A percentile compares a stretch with the other conserved stretches of the same genome.
Evolutionary conservation across 2,329 filamentous ascomycete species (phyloP).

Genomic region (Orbilia brochopaga): DNA sequence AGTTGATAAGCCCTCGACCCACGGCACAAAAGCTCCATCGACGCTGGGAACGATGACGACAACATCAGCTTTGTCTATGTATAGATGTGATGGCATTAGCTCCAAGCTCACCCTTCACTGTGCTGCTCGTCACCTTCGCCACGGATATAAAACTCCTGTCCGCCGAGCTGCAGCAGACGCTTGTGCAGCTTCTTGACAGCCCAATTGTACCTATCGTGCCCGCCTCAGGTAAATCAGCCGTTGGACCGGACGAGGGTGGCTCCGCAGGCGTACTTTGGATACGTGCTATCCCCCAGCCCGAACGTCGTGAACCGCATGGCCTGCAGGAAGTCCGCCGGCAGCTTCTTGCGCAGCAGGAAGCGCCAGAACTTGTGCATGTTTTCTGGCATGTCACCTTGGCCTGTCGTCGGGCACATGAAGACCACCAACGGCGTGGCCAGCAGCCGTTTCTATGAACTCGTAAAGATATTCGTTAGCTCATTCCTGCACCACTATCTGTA

Average conservation of each 20-base stretch:
- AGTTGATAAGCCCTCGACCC: conserved; percentile 72
- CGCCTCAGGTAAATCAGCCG: conserved; percentile 59
- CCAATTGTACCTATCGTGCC: conserved; percentile 74
- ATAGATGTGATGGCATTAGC: conserved; percentile 15
- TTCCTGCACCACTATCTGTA: neutral
- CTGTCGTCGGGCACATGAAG: conserved; percentile 87
- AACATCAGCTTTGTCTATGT: neutral
- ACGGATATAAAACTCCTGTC: conserved; percentile 73
- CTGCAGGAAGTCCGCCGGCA: conserved; percentile 72
- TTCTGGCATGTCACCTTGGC: conserved; percentile 87
- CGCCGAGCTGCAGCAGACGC: conserved; percentile 81
- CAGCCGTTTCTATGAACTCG: conserved; percentile 56
- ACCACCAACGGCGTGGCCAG: conserved; percentile 67
- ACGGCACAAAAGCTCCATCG: conserved; percentile 80
- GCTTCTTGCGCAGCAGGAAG: conserved; percentile 76
- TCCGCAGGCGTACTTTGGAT: conserved; percentile 68
- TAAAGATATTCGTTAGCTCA: neutral
- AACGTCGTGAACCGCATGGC: conserved; percentile 80
- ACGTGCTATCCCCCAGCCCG: conserved; percentile 92
- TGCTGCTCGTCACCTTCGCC: conserved; percentile 95
- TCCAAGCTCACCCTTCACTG: conserved; percentile 75
- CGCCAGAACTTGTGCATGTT: conserved; percentile 87
- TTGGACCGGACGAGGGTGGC: conserved; percentile 60
- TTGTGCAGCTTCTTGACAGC: conserved; percentile 86
- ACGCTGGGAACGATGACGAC: conserved; percentile 63